Evolutionary conservation across 23 red algal genomes (phyloP).

Genomic region (Cyanidium caldarium): DNA sequence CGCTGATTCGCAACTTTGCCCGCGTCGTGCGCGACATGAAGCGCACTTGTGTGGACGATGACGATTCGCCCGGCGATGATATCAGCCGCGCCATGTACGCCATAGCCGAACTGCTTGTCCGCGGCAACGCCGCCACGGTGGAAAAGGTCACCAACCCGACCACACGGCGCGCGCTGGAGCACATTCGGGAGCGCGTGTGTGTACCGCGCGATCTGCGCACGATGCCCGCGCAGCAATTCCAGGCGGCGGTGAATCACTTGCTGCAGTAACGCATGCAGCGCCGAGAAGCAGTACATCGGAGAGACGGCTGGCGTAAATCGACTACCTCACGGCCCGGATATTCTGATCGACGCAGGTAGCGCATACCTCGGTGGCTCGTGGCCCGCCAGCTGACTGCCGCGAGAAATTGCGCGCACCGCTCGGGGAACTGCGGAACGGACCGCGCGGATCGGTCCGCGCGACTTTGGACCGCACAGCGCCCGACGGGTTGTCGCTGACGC

Average conservation of each 20-base stretch:
- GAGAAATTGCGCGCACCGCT: too few relatives aligned
- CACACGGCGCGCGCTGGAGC: not conserved
- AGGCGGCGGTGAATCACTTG: not conserved
- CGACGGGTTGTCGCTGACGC: too few relatives aligned
- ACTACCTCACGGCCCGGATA: too few relatives aligned
- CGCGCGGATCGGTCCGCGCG: too few relatives aligned
- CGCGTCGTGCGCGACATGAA: conserved; percentile 31
- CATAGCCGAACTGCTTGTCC: not conserved
- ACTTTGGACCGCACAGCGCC: too few relatives aligned
- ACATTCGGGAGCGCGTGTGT: not conserved
- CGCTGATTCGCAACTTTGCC: conserved; percentile 30
- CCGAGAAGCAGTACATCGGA: too few relatives aligned
- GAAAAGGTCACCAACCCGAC: not conserved
- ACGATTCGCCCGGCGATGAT: not conserved
- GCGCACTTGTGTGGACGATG: not conserved
- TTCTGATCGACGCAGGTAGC: too few relatives aligned
- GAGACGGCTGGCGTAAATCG: too few relatives aligned
- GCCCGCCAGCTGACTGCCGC: too few relatives aligned
- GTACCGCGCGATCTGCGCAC: not conserved
- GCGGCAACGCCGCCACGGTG: not conserved
- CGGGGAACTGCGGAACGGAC: too few relatives aligned
- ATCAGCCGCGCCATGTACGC: not conserved
- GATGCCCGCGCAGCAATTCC: not conserved
- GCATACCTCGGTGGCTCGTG: too few relatives aligned
- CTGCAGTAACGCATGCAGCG: too few relatives aligned